Evolutionary conservation across 2,329 filamentous ascomycete species (phyloP), one percentile per base, ranked within the genome.

Genomic region (Exophiala viscosa): DNA sequence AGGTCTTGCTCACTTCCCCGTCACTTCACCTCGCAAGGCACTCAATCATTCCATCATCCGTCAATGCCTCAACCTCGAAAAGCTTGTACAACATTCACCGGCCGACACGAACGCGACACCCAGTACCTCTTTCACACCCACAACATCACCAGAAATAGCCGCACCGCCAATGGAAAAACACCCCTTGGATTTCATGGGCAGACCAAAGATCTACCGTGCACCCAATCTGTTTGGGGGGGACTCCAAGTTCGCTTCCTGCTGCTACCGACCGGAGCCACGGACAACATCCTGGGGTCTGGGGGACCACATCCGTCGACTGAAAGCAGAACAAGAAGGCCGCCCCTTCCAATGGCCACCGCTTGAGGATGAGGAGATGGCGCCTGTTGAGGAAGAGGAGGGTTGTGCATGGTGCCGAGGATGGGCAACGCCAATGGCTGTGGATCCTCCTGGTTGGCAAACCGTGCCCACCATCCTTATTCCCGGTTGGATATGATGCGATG

Each of bases 261-360:
- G 35, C 14, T 47, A 38, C 34, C 33, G 35, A 28, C 45, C 45
- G 4, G 18, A 7, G 2, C 18, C 18, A 28, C 13, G 20, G 20
- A 36, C 33, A 5, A 34, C 23, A 3, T 31, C 35, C n/a, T 31
- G 34, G 34, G 45, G 35, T 13, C 14, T 20, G 17, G 28, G 9
- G 28, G 17, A 42, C 40, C 18, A 42, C 40, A n/a, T 42, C 9
- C 20, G 17, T 11, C 14, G 33, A 8, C 43, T 17, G 17, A 28
- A 45, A 8, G 43, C 43, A 7, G 14, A 23, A 17, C 11, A 13
- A 33, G 43, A 18, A 45, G 43, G 43, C 9, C 43, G 28, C 15
- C 31, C 43, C 9, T 45, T 45, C 31, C 43, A 45, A 20, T 45
- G 23, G 43, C 43, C 43, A 34, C 43, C 41, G 14, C 31, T 45